Evolutionary conservation across 257 asterid genomes (phyloP), one percentile per base, ranked within the genome.

Genomic region (Solanum phureja): DNA sequence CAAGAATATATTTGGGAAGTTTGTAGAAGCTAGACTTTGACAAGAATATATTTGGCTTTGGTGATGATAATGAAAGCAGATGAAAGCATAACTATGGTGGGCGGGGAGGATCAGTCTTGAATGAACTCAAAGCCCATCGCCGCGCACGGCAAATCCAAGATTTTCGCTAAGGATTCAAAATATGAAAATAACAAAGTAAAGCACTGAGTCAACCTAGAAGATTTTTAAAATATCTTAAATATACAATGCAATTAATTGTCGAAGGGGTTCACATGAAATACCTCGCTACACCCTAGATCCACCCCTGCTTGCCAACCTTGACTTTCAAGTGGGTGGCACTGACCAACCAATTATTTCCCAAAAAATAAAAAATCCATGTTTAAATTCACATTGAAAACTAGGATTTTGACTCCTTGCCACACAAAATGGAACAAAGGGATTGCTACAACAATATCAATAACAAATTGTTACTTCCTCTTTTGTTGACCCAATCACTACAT

Each of bases 321-420:
- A 56, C 10, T 18, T 56, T 18, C 91, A 89, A 87, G 83, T 92
- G 74, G 93, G 94, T 62, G 91, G 93, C 81, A 87, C 89, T 87
- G 93, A 90, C 40, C 89, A 88, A 49, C 91, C 92, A 58, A 1
- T 7, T 58, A 58, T 21, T 60, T 60, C 68, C 27, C 8, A 60
- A 60, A 8, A 8, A 12, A 8, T 21, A 8, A 8, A 21, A 60
- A 11, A 24, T 4, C 16, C 3, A 27, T 66, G 35, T 11, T 62
- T 9, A 66, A 12, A 68, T 3, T 68, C 5, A 27, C 10, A 3
- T 12, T 1, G 23, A 29, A 68, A 68, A 29, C 75, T 68, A 68
- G 37, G 75, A 68, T 24, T 64, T n/a, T 7, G 13, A 71, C 42
- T 71, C 11, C 77, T 14, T 69, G 40, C 40, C 38, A 71, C 40